Conservation (phyloP, 257 asterid genomes). For the Cruciata laevipes region DNA sequence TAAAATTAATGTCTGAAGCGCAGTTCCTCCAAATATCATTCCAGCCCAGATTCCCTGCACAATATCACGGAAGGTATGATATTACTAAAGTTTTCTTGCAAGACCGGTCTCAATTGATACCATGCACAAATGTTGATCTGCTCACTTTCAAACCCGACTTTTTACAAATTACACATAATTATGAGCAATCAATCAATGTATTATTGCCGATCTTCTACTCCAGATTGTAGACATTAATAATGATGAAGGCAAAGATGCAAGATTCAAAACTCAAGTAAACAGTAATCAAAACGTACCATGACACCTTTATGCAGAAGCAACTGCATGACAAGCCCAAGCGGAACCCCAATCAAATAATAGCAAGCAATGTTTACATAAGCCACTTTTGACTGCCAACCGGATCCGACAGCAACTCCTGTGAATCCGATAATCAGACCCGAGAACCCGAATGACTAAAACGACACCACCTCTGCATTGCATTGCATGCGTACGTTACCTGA, state of each 20-base stretch:
- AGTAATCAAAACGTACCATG: constrained; percentile 22
- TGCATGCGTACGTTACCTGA: constrained; percentile 57
- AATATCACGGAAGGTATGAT: no score
- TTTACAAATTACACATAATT: no score
- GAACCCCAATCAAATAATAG: constrained; percentile 61
- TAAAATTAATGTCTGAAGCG: constrained; percentile 50
- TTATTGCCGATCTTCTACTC: no score
- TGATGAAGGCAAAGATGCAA: not conserved
- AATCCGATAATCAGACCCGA: no score
- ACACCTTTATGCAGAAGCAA: constrained; percentile 65
- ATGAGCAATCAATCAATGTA: no score
- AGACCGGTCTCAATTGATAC: no score
- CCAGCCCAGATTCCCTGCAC: constrained; percentile 70
- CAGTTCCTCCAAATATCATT: constrained; percentile 74
- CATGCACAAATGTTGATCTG: no score
- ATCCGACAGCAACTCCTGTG: constrained; percentile 73
- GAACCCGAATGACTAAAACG: no score
- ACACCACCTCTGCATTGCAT: no score
- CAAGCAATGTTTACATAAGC: constrained; percentile 65
- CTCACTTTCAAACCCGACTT: no score
- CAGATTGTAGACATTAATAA: no score
- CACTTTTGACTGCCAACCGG: constrained; percentile 78
- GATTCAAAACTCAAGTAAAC: not conserved
- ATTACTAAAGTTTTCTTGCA: no score
- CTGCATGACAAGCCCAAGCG: constrained; percentile 58